Evolutionary conservation across 1,284 basidiomycete species (phyloP), one percentile per base, ranked within the genome.

Genomic region (Neolentinus lepideus): DNA sequence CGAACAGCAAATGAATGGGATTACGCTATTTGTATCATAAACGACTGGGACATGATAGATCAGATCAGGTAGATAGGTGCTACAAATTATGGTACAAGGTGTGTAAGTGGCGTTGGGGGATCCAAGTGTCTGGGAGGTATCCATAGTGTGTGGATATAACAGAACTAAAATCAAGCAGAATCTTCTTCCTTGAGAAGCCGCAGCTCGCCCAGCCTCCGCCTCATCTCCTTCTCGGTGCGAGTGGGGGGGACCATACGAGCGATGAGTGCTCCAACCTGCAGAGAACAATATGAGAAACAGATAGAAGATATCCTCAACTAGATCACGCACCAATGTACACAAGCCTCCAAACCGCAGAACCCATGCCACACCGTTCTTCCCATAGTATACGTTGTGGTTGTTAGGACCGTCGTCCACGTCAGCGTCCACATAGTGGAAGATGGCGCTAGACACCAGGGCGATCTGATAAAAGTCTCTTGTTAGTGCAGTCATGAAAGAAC

Each of bases 331-430:
- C 58, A 95, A 71, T 0, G 93, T 86, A 67, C 87, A 92, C 8
- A 92, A 64, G 31, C 94, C 94, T 51, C 94, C 94, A 64, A 97
- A 97, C 12, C 94, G 83, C 53, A 98, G 72, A 3, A 97, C 92
- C 94, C 94, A 98, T 1, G 88, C 90, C 21, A 95, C 91, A 47
- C 93, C 93, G 56, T 84, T 86, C 75, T 92, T 93, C 43, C 85
- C 90, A 58, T 80, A 77, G 67, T 88, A 90, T 2, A 85, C 80
- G 54, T 77, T 73, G 54, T 81, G 77, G 51, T 75, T 72, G 21
- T 69, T 69, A 9, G 72, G 71, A 54, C 76, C 67, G 2, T 71
- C 66, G 14, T 72, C 68, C 10, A 62, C 60, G 11, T 75, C 71
- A 26, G 78, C 80, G 63, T 94, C 91, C 0, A 89, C 88, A 31